These are phyloP conservation scores for Debaryomyces maramus DNA, from an alignment of 805 yeast species.

Conservation along the genomic window DNA sequence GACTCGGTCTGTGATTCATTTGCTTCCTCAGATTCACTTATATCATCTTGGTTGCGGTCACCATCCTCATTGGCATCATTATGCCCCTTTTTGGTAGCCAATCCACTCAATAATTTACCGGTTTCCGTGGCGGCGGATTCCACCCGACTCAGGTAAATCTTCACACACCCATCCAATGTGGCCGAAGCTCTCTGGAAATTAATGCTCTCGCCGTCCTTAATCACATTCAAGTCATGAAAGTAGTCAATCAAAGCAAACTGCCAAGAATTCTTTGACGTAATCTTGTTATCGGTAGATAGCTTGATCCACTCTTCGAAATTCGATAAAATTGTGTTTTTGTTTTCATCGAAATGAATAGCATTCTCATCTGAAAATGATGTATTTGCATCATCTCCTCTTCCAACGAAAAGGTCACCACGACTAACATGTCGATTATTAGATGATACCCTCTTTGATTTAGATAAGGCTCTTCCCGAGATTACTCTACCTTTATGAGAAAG, in stretches of 20 bases:
- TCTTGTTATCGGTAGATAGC: constrained; percentile 50
- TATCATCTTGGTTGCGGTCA: constrained; percentile 9
- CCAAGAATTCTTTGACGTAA: constrained; percentile 86
- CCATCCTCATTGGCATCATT: constrained; percentile 24
- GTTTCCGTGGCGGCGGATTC: constrained; percentile 39
- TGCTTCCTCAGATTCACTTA: constrained; percentile 18
- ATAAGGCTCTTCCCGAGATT: constrained; percentile 23
- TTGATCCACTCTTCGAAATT: constrained; percentile 53
- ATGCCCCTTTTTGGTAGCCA: constrained; percentile 17
- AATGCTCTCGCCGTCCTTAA: constrained; percentile 64
- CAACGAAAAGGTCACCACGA: constrained; percentile 12
- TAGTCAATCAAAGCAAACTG: constrained; percentile 88
- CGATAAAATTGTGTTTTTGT: constrained; percentile 41
- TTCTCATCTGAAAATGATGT: constrained; percentile 32
- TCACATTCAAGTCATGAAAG: constrained; percentile 76
- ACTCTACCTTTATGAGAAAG: constrained; percentile 30
- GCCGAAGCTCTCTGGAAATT: constrained; percentile 37
- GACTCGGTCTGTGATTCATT: constrained; percentile 16
- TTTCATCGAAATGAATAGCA: constrained; percentile 43
- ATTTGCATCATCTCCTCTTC: constrained; percentile 17
- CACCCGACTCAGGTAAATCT: constrained; percentile 35
- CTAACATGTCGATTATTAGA: constrained; percentile 17
- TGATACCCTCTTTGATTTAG: constrained; percentile 16
- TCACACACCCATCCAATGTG: constrained; percentile 38
- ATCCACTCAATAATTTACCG: constrained; percentile 32